These are phyloP conservation scores for Xylariomycetidae sp. DNA, from an alignment of 2,329 filamentous ascomycete genomes.

Conservation along the genomic window DNA sequence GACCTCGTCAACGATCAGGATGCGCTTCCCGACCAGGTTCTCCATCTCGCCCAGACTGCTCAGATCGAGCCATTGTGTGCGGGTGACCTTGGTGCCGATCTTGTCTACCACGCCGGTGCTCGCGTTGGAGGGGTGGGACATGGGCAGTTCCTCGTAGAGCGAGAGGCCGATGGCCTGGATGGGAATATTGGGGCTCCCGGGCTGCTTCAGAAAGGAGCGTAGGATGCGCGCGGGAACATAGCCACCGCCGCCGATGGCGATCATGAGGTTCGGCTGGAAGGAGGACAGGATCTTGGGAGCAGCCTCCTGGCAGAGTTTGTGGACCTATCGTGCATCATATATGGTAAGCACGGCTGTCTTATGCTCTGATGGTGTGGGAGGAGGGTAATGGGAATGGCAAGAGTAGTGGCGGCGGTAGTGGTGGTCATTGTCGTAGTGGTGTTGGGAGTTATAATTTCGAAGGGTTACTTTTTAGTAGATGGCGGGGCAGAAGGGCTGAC, in stretches of 20 bases:
- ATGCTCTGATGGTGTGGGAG: background rate
- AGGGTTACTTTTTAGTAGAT: constrained; percentile 5
- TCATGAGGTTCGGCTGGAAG: constrained; percentile 93
- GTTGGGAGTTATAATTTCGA: background rate
- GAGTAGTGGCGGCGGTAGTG: background rate
- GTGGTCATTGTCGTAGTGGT: background rate
- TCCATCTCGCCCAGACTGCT: constrained; percentile 63
- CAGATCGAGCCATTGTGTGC: constrained; percentile 97
- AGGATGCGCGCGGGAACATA: constrained; percentile 97
- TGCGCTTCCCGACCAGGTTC: constrained; percentile 76
- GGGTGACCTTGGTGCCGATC: constrained; percentile 88
- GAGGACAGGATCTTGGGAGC: constrained; percentile 76
- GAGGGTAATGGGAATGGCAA: background rate
- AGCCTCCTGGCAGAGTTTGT: constrained; percentile 91
- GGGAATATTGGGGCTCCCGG: constrained; percentile 86
- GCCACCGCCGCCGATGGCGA: constrained; percentile 95
- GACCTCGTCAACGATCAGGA: constrained; percentile 82
- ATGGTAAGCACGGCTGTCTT: constrained; percentile 8
- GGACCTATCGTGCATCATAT: constrained; percentile 60
- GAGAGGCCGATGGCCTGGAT: constrained; percentile 99
- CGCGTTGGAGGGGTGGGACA: constrained; percentile 45
- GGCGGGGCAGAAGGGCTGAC: constrained; percentile 26
- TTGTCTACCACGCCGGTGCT: constrained; percentile 59
- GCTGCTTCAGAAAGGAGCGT: constrained; percentile 91
- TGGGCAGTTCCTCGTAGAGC: constrained; percentile 79